phyloP scores from a whole-genome alignment of 495 filamentous ascomycete genomes.

The Sporormia fimetaria region DNA sequence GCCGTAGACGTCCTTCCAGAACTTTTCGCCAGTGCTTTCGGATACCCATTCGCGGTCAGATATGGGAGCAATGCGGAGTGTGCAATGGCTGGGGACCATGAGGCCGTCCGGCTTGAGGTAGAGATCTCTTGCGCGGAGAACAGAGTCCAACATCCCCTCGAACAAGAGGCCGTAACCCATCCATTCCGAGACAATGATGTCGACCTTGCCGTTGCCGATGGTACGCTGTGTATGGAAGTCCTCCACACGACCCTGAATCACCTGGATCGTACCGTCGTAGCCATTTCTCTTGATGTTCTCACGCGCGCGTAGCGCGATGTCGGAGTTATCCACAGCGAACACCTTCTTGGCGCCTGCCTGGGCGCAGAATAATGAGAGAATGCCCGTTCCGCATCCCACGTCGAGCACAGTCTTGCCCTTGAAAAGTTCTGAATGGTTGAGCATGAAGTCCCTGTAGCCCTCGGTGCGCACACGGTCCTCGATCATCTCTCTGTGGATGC shows the following conservation, averaged over 20 bases:
- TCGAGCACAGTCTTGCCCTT: slow-evolving; percentile 84
- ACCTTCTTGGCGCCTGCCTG: slow-evolving; percentile 82
- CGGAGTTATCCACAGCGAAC: slow-evolving; percentile 86
- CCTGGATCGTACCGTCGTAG: slow-evolving; percentile 67
- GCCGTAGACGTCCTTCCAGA: slow-evolving; percentile 31
- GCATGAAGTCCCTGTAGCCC: slow-evolving; percentile 59
- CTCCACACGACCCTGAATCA: slow-evolving; percentile 81
- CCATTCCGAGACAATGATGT: slow-evolving; percentile 95
- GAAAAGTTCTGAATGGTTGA: slow-evolving; percentile 80
- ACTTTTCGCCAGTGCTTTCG: slow-evolving; percentile 17
- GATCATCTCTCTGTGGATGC: slow-evolving; percentile 88
- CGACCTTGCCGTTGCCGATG: slow-evolving; percentile 49
- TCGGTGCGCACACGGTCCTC: slow-evolving; percentile 61
- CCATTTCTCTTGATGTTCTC: slow-evolving; percentile 77
- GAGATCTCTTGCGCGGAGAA: slow-evolving; percentile 74
- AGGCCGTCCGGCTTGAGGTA: slow-evolving; percentile 68
- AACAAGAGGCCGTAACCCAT: slow-evolving; percentile 94
- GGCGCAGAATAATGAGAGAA: slow-evolving; percentile 90
- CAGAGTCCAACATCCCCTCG: slow-evolving; percentile 91
- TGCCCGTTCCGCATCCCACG: slow-evolving; percentile 86
- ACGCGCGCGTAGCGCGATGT: slow-evolving; percentile 77
- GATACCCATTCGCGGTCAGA: slow-evolving; percentile 65
- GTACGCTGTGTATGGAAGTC: slow-evolving; percentile 65
- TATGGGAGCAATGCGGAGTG: slow-evolving; percentile 73
- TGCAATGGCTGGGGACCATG: slow-evolving; percentile 85